These are phyloP conservation scores for Colletotrichum ledebouriae DNA, from an alignment of 2,329 filamentous ascomycete genomes.

Conservation along the genomic window DNA sequence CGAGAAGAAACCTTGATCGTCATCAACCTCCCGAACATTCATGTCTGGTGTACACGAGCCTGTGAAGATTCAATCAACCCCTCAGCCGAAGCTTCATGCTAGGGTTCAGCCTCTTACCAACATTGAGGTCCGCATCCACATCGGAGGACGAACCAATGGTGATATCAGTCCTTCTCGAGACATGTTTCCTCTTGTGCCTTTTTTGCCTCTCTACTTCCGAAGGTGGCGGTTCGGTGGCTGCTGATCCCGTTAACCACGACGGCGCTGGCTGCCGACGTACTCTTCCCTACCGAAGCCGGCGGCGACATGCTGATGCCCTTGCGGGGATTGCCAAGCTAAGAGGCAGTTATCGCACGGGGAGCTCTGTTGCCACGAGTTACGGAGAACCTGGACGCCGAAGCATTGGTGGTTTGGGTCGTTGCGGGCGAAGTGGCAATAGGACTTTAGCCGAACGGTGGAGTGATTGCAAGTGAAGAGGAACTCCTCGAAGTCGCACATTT, in stretches of 20 bases:
- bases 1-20: background rate
- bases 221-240: background rate
- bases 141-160: background rate
- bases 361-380: conserved; percentile 69
- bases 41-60: conserved; percentile 4
- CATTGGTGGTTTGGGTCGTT: conserved; percentile 80
- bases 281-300: conserved; percentile 21
- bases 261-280: conserved; percentile 15
- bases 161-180: background rate
- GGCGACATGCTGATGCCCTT: conserved; percentile 21
- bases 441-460: conserved; percentile 69
- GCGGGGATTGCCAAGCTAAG: conserved; percentile 40
- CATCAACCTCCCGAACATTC: conserved; percentile 1
- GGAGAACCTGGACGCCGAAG: conserved; percentile 74
- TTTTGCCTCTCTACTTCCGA: background rate
- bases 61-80: conserved; percentile 8
- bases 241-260: conserved; percentile 19
- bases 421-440: conserved; percentile 81
- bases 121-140: background rate
- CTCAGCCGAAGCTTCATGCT: background rate
- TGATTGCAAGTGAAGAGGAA: conserved; percentile 77
- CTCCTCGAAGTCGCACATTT: conserved; percentile 80
- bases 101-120: background rate
- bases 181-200: background rate
- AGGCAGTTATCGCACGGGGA: conserved; percentile 66